These are phyloP conservation scores for Pythium monospermum DNA, from an alignment of 352 stramenopile species.

Conservation along the genomic window DNA sequence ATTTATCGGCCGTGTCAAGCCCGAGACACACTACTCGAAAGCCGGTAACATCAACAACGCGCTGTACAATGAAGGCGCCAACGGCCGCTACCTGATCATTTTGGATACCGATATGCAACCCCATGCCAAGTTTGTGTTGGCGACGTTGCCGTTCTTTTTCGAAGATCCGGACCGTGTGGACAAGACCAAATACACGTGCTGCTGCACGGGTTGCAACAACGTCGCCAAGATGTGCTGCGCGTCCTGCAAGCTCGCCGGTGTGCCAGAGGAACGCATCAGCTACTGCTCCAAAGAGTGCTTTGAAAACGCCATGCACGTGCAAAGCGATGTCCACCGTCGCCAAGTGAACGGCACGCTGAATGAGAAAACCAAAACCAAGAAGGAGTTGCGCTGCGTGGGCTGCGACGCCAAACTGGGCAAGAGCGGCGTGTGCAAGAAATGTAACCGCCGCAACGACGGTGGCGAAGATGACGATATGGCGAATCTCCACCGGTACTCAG, in stretches of 20 bases:
- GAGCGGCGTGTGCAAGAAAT: slow-evolving; percentile 29
- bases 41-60: slow-evolving; percentile 87
- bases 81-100: slow-evolving; percentile 75
- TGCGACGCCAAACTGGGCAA: slow-evolving; percentile 30
- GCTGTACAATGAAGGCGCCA: slow-evolving; percentile 81
- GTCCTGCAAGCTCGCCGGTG: slow-evolving; percentile 38
- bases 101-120: slow-evolving; percentile 84
- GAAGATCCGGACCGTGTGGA: slow-evolving; percentile 65
- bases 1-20: slow-evolving; percentile 77
- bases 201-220: slow-evolving; percentile 35
- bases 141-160: slow-evolving; percentile 78
- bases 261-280: slow-evolving; percentile 40
- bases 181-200: slow-evolving; percentile 54
- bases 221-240: slow-evolving; percentile 41
- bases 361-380: slow-evolving; percentile 23
- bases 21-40: slow-evolving; percentile 80
- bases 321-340: slow-evolving; percentile 33
- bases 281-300: slow-evolving; percentile 49
- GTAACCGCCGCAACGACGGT: slow-evolving; percentile 19
- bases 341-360: slow-evolving; percentile 39
- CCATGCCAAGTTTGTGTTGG: slow-evolving; percentile 70
- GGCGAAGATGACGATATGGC: slow-evolving; percentile 22
- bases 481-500: slow-evolving; percentile 28
- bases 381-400: slow-evolving; percentile 29
- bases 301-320: slow-evolving; percentile 42